These are phyloP conservation scores for Nemophila menziesii DNA, from an alignment of 257 asterid genomes.

Conservation along the genomic window DNA sequence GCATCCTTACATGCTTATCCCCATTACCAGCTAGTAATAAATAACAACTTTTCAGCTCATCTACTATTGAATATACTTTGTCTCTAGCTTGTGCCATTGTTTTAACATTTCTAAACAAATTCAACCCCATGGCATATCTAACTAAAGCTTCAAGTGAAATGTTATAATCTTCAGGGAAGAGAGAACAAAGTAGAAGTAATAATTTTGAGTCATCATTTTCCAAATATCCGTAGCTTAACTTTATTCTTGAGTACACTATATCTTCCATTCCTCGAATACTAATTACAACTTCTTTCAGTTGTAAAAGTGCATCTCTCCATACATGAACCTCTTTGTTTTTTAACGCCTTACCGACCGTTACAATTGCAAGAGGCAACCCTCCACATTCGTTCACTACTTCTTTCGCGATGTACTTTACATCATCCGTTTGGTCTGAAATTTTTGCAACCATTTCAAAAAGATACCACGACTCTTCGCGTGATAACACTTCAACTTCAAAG, in stretches of 20 bases:
- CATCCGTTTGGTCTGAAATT: not conserved
- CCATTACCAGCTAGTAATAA: not conserved
- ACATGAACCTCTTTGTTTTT: not conserved
- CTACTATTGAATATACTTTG: not conserved
- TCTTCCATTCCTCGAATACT: constrained; percentile 4
- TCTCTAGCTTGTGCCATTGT: constrained; percentile 1
- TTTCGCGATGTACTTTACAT: not conserved
- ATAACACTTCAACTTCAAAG: not conserved
- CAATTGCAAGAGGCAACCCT: constrained; percentile 15
- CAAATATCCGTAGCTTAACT: constrained; percentile 12
- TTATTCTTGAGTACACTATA: constrained; percentile 8
- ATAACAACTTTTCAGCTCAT: constrained; percentile 1
- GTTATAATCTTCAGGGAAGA: not conserved
- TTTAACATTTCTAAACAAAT: not conserved
- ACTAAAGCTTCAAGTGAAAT: constrained; percentile 3
- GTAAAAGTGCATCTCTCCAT: constrained; percentile 4
- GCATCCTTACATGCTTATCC: not conserved
- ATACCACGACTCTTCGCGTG: constrained; percentile 2
- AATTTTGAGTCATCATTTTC: constrained; percentile 10
- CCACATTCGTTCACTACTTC: constrained; percentile 5
- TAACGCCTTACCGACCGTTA: constrained; percentile 5
- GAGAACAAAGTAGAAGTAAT: constrained; percentile 9
- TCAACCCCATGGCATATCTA: constrained; percentile 1
- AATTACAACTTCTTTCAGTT: constrained; percentile 1
- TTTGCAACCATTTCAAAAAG: constrained; percentile 2